These are phyloP conservation scores for Cenococcum geophilum DNA, from an alignment of 495 filamentous ascomycete genomes.

Conservation along the genomic window DNA sequence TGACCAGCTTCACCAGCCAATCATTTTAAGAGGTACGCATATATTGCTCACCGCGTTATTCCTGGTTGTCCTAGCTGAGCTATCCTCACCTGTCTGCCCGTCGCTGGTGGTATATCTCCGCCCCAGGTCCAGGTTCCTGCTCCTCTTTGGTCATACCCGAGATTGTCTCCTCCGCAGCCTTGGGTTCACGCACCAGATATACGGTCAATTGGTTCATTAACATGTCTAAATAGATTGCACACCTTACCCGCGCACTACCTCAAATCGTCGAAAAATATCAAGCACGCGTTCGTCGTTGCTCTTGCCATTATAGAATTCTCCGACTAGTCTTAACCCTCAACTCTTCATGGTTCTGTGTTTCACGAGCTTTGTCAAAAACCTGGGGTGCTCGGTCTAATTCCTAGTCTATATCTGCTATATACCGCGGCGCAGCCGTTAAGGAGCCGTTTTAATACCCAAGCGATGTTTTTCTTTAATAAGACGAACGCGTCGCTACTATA, in stretches of 20 bases:
- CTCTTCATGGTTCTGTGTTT: conserved; percentile 25
- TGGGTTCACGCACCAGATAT: conserved; percentile 17
- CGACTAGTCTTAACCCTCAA: conserved; percentile 18
- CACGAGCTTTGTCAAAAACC: conserved; percentile 14
- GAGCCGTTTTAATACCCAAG: conserved; percentile 10
- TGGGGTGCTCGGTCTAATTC: conserved; percentile 24
- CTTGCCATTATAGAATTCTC: conserved; percentile 1
- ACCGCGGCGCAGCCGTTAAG: conserved; percentile 4
- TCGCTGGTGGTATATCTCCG: conserved; percentile 18
- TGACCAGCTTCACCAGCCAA: conserved; percentile 13
- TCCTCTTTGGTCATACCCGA: conserved; percentile 12
- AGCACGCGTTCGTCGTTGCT: conserved; percentile 22
- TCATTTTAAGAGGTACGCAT: conserved; percentile 27
- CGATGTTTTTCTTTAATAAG: conserved; percentile 32
- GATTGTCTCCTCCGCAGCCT: conserved; percentile 2
- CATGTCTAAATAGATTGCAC: conserved; percentile 12
- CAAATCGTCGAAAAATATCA: conserved; percentile 15
- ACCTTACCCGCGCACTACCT: conserved; percentile 10
- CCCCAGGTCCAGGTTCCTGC: conserved; percentile 13
- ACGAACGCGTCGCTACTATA: conserved; percentile 21
- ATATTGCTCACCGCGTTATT: conserved; percentile 24
- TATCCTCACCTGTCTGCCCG: conserved; percentile 10
- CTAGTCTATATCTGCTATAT: conserved; percentile 20
- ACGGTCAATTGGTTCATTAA: conserved; percentile 22
- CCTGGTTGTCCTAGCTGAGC: conserved; percentile 7